phyloP scores from a whole-genome alignment of 352 stramenopile species.

The Globisporangium perplexum region DNA sequence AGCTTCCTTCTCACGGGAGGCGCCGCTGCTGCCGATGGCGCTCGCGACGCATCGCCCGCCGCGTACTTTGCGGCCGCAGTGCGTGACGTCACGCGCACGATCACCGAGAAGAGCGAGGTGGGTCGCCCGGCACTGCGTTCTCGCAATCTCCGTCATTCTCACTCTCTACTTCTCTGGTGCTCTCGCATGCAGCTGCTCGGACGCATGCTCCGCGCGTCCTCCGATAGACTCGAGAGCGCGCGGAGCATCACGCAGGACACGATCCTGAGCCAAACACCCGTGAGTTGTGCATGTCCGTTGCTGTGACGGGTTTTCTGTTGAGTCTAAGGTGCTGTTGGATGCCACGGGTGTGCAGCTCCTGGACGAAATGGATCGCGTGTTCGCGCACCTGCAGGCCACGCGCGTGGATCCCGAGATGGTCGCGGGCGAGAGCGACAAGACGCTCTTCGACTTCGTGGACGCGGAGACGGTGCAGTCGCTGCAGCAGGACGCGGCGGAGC shows the following conservation, averaged over 20 bases:
- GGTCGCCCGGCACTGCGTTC: not conserved
- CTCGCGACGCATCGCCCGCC: not conserved
- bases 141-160: not conserved
- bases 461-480: slow-evolving; percentile 73
- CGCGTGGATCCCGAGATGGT: slow-evolving; percentile 52
- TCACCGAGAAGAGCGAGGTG: slow-evolving; percentile 70
- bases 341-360: slow-evolving; percentile 35
- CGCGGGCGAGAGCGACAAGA: slow-evolving; percentile 49
- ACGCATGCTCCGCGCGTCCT: slow-evolving; percentile 58
- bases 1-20: no score
- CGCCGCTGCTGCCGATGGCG: not conserved
- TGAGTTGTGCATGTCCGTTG: slow-evolving; percentile 7
- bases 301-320: not conserved
- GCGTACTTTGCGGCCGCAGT: slow-evolving; percentile 46
- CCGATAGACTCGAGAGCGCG: slow-evolving; percentile 50
- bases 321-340: no score
- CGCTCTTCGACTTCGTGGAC: slow-evolving; percentile 83
- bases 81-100: slow-evolving; percentile 56
- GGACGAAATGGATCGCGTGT: slow-evolving; percentile 69
- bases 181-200: slow-evolving; percentile 70
- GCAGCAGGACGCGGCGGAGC: slow-evolving; percentile 68
- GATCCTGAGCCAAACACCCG: slow-evolving; percentile 55
- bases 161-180: not conserved
- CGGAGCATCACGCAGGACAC: slow-evolving; percentile 36
- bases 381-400: slow-evolving; percentile 48